Evolutionary conservation across 1,139 yeast species (phyloP).

Genomic region (Candida mesenterica): DNA sequence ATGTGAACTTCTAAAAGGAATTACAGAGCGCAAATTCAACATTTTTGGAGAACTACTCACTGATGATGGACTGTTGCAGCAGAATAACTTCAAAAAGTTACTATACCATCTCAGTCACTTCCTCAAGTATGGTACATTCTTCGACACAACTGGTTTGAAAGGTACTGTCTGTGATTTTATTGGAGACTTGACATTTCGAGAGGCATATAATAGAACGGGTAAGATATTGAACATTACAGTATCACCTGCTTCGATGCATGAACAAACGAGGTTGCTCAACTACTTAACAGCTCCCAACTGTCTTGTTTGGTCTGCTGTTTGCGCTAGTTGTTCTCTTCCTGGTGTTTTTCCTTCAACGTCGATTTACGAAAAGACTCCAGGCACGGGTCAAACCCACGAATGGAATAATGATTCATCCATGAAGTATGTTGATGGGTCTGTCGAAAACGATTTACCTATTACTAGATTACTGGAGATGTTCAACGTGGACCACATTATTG

Average conservation of each 20-base stretch:
- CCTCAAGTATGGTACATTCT: slow-evolving; percentile 81
- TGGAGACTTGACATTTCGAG: slow-evolving; percentile 81
- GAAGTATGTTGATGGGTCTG: slow-evolving; percentile 93
- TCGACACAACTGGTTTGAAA: slow-evolving; percentile 71
- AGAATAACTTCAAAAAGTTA: slow-evolving; percentile 43
- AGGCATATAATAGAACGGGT: slow-evolving; percentile 60
- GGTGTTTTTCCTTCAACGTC: slow-evolving; percentile 86
- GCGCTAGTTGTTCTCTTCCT: slow-evolving; percentile 95
- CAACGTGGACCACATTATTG: slow-evolving; percentile 93
- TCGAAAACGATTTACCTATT: slow-evolving; percentile 90
- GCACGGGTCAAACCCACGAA: slow-evolving; percentile 63
- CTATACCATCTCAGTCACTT: slow-evolving; percentile 48
- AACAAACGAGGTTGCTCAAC: slow-evolving; percentile 48
- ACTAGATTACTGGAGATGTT: slow-evolving; percentile 91
- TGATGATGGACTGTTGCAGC: slow-evolving; percentile 17
- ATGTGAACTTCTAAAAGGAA: slow-evolving; percentile 49
- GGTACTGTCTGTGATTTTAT: slow-evolving; percentile 73
- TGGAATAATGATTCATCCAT: slow-evolving; percentile 83
- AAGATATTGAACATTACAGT: slow-evolving; percentile 56
- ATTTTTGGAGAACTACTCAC: slow-evolving; percentile 51
- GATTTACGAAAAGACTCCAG: slow-evolving; percentile 76
- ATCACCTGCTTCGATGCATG: slow-evolving; percentile 63
- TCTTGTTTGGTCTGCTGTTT: slow-evolving; percentile 79
- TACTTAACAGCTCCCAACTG: slow-evolving; percentile 51
- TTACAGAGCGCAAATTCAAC: slow-evolving; percentile 60